Conservation (phyloP, 352 stramenopile genomes). For the Peronospora destructor region DNA sequence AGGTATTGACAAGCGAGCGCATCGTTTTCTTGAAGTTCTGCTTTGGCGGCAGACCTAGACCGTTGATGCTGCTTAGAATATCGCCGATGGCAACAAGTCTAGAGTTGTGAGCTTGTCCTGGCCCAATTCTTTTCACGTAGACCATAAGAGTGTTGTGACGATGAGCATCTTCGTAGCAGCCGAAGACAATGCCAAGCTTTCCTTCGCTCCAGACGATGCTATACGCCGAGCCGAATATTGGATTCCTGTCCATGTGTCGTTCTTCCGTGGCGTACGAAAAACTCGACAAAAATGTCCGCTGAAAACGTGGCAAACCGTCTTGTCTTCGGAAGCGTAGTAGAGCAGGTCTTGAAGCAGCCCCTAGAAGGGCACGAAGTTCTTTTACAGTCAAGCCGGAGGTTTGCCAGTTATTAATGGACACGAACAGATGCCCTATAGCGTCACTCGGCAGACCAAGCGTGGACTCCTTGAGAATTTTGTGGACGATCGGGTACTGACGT, state of each 20-base stretch:
- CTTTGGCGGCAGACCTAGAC: conserved; percentile 21
- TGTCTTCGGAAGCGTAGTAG: conserved; percentile 31
- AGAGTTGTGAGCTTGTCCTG: conserved; percentile 28
- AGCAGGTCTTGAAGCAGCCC: conserved; percentile 29
- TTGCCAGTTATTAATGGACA: conserved; percentile 32
- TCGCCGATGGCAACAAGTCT: conserved; percentile 36
- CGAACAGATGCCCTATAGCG: conserved; percentile 31
- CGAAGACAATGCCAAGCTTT: conserved; percentile 39
- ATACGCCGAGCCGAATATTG: conserved; percentile 22
- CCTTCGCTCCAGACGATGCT: conserved; percentile 37
- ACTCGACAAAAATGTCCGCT: conserved; percentile 18
- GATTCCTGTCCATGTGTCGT: not conserved
- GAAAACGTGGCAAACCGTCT: conserved; percentile 10
- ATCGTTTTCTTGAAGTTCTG: conserved; percentile 36
- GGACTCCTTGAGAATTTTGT: conserved; percentile 29
- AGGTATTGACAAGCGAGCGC: conserved; percentile 23
- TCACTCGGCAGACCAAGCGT: conserved; percentile 28
- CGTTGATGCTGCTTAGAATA: conserved; percentile 36
- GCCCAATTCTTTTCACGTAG: conserved; percentile 37
- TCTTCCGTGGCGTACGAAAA: conserved; percentile 14
- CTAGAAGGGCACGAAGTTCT: conserved; percentile 30
- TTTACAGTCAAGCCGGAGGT: conserved; percentile 20
- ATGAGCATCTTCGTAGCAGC: conserved; percentile 34
- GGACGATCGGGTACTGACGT: conserved; percentile 22
- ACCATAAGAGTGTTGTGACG: conserved; percentile 27